A percentile compares a stretch with the other conserved stretches of the same genome.
Conservation (phyloP, 2,329 filamentous ascomycete genomes). For the Neofusicoccum sp. region DNA sequence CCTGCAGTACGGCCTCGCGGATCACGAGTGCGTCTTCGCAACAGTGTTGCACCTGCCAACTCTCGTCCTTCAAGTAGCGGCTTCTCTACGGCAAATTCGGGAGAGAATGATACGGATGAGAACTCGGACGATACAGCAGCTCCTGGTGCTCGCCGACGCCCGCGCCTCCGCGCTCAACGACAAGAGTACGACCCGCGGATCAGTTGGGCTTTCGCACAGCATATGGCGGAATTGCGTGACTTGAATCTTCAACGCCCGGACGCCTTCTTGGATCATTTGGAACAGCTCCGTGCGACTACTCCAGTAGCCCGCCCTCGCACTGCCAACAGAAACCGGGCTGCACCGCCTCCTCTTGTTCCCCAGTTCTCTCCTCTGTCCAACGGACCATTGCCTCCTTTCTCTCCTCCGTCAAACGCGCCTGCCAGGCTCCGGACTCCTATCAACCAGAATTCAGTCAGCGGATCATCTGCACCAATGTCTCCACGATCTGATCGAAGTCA, state of each 20-base stretch:
- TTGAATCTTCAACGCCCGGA: constrained; percentile 32
- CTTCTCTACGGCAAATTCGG: constrained; percentile 25
- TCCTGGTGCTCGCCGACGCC: constrained; percentile 28
- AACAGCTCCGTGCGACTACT: constrained; percentile 38
- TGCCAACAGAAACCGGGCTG: constrained; percentile 35
- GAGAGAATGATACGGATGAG: constrained; percentile 38
- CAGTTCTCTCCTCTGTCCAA: constrained; percentile 34
- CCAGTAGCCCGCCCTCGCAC: constrained; percentile 40
- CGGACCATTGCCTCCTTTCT: constrained; percentile 10
- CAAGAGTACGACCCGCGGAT: constrained; percentile 42
- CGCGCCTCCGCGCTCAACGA: constrained; percentile 26
- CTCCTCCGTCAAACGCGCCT: constrained; percentile 26
- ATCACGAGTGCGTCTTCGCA: constrained; percentile 36
- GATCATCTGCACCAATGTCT: constrained; percentile 10
- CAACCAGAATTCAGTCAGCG: constrained; percentile 28
- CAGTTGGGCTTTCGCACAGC: constrained; percentile 42
- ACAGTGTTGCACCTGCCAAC: constrained; percentile 25
- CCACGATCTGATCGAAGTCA: constrained; percentile 27
- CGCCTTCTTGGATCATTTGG: constrained; percentile 31
- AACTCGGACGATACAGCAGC: constrained; percentile 38
- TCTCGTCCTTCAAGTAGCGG: constrained; percentile 29
- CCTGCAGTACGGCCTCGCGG: constrained; percentile 33
- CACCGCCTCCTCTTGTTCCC: constrained; percentile 22
- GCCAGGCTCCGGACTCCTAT: constrained; percentile 34
- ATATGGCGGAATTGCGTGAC: constrained; percentile 35